Evolutionary conservation across 1,284 basidiomycete species (phyloP).

Genomic region (Sanguinoderma infundibulare): DNA sequence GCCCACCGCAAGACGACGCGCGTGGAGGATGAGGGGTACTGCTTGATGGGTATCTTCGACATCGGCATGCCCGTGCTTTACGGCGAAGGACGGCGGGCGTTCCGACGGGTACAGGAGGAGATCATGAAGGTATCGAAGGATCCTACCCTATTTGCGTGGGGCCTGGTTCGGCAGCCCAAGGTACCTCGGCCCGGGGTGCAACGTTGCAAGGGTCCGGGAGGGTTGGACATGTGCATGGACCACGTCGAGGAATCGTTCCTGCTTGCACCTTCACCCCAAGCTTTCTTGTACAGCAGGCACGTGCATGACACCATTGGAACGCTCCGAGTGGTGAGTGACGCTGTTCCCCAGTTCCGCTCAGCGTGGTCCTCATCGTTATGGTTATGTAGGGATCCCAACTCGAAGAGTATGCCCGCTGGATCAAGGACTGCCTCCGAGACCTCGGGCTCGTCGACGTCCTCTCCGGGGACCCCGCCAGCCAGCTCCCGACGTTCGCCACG

Average conservation of each 20-base stretch:
- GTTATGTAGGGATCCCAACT: background rate
- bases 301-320: too few species aligned
- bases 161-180: background rate
- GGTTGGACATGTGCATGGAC: background rate
- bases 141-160: background rate
- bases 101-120: background rate
- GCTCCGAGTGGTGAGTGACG: too few species aligned
- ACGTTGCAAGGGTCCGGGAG: background rate
- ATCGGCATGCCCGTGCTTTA: background rate
- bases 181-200: background rate
- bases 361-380: too few species aligned
- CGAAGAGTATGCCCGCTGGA: background rate
- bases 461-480: background rate
- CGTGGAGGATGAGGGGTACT: background rate
- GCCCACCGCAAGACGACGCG: background rate
- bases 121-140: background rate
- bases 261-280: too few species aligned
- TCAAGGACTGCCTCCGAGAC: background rate
- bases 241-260: background rate
- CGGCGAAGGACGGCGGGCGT: background rate
- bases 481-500: background rate
- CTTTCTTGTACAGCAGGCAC: too few species aligned
- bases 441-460: too few species aligned
- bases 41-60: background rate
- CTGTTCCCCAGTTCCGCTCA: too few species aligned